Conservation (phyloP, 306 rosid genomes). For the Urtica urens region DNA sequence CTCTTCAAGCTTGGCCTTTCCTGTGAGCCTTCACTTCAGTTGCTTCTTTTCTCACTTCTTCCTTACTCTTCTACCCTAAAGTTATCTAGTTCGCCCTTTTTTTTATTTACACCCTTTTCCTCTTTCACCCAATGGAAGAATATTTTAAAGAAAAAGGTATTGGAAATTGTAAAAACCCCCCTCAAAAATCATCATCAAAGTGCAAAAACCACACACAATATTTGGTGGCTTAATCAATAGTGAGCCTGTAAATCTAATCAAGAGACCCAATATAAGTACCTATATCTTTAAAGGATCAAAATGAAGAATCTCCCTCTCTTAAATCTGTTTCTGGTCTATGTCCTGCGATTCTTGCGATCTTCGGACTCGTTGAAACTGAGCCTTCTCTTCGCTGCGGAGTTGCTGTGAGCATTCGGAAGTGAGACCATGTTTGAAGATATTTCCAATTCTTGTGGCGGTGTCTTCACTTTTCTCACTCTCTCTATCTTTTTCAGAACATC, state of each 20-base stretch:
- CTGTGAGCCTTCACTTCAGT: constrained; percentile 21
- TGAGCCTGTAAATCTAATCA: constrained; percentile 38
- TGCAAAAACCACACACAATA: constrained; percentile 43
- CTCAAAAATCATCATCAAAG: constrained; percentile 49
- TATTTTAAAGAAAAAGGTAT: constrained; percentile 16
- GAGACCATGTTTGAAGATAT: constrained; percentile 7
- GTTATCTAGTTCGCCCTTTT: constrained; percentile 31
- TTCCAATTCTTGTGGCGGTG: constrained; percentile 33
- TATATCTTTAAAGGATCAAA: neutral
- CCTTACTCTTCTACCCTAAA: constrained; percentile 32
- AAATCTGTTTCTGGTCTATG: constrained; percentile 9
- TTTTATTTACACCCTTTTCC: constrained; percentile 29
- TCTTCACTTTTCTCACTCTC: constrained; percentile 33
- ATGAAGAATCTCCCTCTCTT: neutral
- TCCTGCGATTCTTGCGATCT: constrained; percentile 27
- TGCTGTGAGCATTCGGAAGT: constrained; percentile 16
- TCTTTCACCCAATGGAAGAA: constrained; percentile 33
- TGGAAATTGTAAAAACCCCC: constrained; percentile 48
- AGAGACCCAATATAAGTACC: constrained; percentile 18
- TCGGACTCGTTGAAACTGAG: constrained; percentile 44
- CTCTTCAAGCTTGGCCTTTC: constrained; percentile 34
- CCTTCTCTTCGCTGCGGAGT: constrained; percentile 57
- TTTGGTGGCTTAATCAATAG: constrained; percentile 24
- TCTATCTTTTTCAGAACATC: constrained; percentile 44
- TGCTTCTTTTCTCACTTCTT: constrained; percentile 29